phyloP scores from a whole-genome alignment of 2,329 filamentous ascomycete species.

The Iodosphaeria phyllophila region DNA sequence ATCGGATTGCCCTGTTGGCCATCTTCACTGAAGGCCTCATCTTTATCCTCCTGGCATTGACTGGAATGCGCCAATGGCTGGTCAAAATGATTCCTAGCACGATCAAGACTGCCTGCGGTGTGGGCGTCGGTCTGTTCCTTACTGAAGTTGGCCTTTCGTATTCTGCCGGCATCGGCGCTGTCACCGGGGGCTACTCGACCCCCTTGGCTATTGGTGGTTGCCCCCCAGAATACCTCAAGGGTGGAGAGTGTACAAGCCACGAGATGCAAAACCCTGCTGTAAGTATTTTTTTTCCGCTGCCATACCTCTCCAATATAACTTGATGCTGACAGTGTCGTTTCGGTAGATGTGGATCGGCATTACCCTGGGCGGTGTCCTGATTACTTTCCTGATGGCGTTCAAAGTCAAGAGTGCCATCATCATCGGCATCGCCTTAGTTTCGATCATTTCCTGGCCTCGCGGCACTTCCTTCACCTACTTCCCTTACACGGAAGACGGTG shows the following conservation, averaged over 20 bases:
- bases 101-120: slow-evolving; percentile 46
- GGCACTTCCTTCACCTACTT: slow-evolving; percentile 56
- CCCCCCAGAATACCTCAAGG: slow-evolving; percentile 30
- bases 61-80: slow-evolving; percentile 57
- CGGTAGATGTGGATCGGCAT: slow-evolving; percentile 83
- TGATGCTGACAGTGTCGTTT: too few species aligned
- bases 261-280: slow-evolving; percentile 65
- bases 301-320: too few species aligned
- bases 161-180: slow-evolving; percentile 63
- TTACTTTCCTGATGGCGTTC: slow-evolving; percentile 64
- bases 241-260: slow-evolving; percentile 31
- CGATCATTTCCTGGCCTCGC: slow-evolving; percentile 58
- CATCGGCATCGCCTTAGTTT: slow-evolving; percentile 52
- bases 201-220: slow-evolving; percentile 67
- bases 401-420: slow-evolving; percentile 59
- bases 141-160: slow-evolving; percentile 54
- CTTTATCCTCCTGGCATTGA: slow-evolving; percentile 43
- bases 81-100: slow-evolving; percentile 45
- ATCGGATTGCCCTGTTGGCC: slow-evolving; percentile 40
- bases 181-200: slow-evolving; percentile 51
- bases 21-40: slow-evolving; percentile 47
- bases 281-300: slow-evolving; percentile 8
- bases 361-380: slow-evolving; percentile 61
- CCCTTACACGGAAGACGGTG: slow-evolving; percentile 43
- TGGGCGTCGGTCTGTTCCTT: slow-evolving; percentile 45